phyloP scores from a whole-genome alignment of 2,329 filamentous ascomycete genomes.

The Shiraia bambusicola region DNA sequence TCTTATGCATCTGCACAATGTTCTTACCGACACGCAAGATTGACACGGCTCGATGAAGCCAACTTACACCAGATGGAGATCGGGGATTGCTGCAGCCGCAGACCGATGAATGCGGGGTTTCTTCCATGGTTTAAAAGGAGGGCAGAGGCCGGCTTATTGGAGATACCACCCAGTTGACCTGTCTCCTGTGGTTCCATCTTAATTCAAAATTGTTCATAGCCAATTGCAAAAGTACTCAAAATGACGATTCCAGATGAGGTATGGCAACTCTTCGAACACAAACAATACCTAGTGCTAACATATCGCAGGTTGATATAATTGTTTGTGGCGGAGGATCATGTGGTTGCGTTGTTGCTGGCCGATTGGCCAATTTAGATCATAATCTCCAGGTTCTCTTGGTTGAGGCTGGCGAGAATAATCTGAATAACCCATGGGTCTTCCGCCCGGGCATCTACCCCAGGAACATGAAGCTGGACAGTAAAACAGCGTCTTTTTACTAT shows the following conservation, averaged over 20 bases:
- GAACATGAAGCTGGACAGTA: slow-evolving; percentile 79
- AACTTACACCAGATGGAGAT: slow-evolving; percentile 25
- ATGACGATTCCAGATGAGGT: slow-evolving; percentile 70
- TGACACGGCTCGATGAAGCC: slow-evolving; percentile 16
- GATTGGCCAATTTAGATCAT: slow-evolving; percentile 73
- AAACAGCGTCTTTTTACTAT: slow-evolving; percentile 80
- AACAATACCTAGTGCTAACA: slow-evolving; percentile 6
- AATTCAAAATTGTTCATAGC: too few species aligned
- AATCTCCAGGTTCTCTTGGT: slow-evolving; percentile 71
- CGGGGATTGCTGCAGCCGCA: slow-evolving; percentile 28
- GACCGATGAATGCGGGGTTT: slow-evolving; percentile 34
- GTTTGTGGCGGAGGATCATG: slow-evolving; percentile 74
- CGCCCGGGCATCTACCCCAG: slow-evolving; percentile 74
- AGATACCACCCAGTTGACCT: slow-evolving; percentile 31
- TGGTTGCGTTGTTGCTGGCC: slow-evolving; percentile 54
- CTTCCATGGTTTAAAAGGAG: slow-evolving; percentile 33
- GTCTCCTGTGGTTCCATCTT: slow-evolving; percentile 33
- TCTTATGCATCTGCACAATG: slow-evolving; percentile 26
- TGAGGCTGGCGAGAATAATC: slow-evolving; percentile 70
- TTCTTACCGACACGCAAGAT: slow-evolving; percentile 15
- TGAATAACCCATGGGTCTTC: slow-evolving; percentile 77
- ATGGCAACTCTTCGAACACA: not conserved
- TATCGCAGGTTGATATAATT: slow-evolving; percentile 67
- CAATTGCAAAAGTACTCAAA: slow-evolving; percentile 19
- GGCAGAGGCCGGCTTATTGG: slow-evolving; percentile 12